A percentile compares a stretch with the other conserved stretches of the same genome.
These are phyloP conservation scores for Fusarium continuum DNA, from an alignment of 2,329 filamentous ascomycete genomes.

Conservation along the genomic window DNA sequence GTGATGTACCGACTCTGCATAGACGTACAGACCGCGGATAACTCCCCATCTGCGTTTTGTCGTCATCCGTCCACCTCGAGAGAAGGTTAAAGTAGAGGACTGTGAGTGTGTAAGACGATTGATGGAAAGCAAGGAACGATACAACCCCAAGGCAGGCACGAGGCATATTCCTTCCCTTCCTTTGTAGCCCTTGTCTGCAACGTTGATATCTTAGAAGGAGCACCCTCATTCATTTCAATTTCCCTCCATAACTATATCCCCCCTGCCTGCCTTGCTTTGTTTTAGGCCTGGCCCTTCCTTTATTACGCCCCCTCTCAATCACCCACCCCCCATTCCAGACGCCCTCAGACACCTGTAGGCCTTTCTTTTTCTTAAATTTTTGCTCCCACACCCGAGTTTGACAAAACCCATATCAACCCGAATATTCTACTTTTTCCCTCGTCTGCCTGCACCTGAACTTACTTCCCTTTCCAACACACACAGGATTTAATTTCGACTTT, in stretches of 20 bases:
- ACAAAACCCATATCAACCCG: conserved; percentile 44
- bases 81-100: neutral
- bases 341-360: conserved; percentile 23
- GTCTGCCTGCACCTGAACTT: conserved; percentile 34
- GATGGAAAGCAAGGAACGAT: neutral
- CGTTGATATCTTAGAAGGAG: conserved; percentile 7
- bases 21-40: conserved; percentile 1
- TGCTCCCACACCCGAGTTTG: conserved; percentile 45
- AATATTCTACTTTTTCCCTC: conserved; percentile 42
- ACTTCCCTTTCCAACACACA: conserved; percentile 40
- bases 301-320: conserved; percentile 23
- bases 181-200: conserved; percentile 1
- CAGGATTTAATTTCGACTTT: conserved; percentile 31
- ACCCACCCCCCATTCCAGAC: conserved; percentile 39
- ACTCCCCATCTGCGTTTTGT: conserved; percentile 21
- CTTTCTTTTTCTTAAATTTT: conserved; percentile 40
- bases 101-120: conserved; percentile 1
- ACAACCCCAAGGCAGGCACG: conserved; percentile 13
- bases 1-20: conserved; percentile 36
- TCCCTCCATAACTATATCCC: conserved; percentile 21
- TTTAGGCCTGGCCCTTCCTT: conserved; percentile 32
- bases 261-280: conserved; percentile 31
- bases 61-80: conserved; percentile 21
- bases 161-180: conserved; percentile 26
- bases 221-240: conserved; percentile 30